Evolutionary conservation across 176 grass and related monocot genomes (phyloP).

Genomic region (Guadua angustifolia): DNA sequence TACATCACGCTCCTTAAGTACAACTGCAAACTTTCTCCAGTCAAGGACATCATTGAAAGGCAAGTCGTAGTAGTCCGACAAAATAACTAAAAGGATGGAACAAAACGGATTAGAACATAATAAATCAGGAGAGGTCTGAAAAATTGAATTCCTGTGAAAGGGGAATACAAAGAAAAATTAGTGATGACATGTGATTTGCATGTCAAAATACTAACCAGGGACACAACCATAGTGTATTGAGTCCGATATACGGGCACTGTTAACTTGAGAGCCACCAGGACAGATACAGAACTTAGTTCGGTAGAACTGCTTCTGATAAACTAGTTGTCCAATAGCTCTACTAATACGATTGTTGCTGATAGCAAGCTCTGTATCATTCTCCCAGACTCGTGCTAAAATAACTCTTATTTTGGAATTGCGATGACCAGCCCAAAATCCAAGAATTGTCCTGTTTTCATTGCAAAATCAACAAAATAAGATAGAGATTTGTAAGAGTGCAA

Average conservation of each 20-base stretch:
- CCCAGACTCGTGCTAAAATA: conserved; percentile 82
- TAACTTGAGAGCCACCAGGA: conserved; percentile 98
- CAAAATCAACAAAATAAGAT: conserved; percentile 16
- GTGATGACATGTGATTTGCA: background rate
- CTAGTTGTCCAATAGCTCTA: conserved; percentile 81
- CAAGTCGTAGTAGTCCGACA: conserved; percentile 76
- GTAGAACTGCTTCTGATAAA: conserved; percentile 96
- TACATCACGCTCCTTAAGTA: conserved; percentile 86
- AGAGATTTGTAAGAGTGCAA: background rate
- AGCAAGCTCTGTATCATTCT: conserved; percentile 93
- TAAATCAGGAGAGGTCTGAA: conserved; percentile 25
- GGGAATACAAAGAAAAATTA: conserved; percentile 2
- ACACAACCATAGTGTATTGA: conserved; percentile 98
- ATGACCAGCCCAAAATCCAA: conserved; percentile 90
- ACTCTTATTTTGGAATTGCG: conserved; percentile 96
- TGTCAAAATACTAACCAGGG: conserved; percentile 70
- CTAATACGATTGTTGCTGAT: conserved; percentile 95
- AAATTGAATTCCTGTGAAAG: background rate
- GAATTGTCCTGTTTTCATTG: conserved; percentile 51
- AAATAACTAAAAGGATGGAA: conserved; percentile 65
- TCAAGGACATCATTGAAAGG: conserved; percentile 71
- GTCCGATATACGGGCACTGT: conserved; percentile 90
- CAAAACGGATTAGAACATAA: conserved; percentile 34
- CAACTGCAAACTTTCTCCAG: conserved; percentile 76
- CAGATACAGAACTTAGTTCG: conserved; percentile 96